Evolutionary conservation across 371 early-diverging fungal genomes (phyloP), one percentile per base, ranked within the genome.

Genomic region (Mortierella sp.): DNA sequence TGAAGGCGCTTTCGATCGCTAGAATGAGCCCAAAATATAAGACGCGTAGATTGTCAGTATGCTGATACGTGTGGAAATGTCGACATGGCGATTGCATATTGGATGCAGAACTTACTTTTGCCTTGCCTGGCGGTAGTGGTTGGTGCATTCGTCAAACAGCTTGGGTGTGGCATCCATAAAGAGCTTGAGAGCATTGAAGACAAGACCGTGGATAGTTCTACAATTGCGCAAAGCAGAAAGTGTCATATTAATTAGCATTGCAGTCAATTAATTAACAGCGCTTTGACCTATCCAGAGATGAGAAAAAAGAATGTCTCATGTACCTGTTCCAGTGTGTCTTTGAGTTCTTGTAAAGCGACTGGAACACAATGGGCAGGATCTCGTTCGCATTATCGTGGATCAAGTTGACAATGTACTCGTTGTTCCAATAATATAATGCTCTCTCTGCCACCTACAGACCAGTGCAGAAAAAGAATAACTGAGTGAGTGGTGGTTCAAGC

Each of bases 271-370:
- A 31, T 11, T 14, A 14, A 26, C 2, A 4, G 37, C 7, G 19
- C 44, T 24, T 63, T 72, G 16, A 24, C 41, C 16, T 22, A 66
- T 22, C 39, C 22, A 53, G n/a, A 11, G 29, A 52, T 14, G 16
- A n/a, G 4, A 13, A 47, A 29, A 43, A 45, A 24, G 3, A 31
- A n/a, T 22, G 29, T 31, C 4, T 19, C 16, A n/a, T 14, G 5
- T 90, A 97, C 94, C 95, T 90, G 88, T 98, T 98, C 99, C 99
- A 99, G 81, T 98, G 98, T 13, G 94, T 88, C 78, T 97, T 95
- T 63, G 98, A 96, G 86, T 96, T 94, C 34, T 92, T 92, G 82
- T 96, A 97, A 41, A 99, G 89, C 3, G 96, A 91, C 26, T 96
- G 90, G 79, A 98, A 97, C 88, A 98, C 94, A 74, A 98, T 96